Percentiles rank a stretch among this genome's conserved stretches.
Conservation (phyloP, 148 eudicot species). For the Rhododendron molle region DNA sequence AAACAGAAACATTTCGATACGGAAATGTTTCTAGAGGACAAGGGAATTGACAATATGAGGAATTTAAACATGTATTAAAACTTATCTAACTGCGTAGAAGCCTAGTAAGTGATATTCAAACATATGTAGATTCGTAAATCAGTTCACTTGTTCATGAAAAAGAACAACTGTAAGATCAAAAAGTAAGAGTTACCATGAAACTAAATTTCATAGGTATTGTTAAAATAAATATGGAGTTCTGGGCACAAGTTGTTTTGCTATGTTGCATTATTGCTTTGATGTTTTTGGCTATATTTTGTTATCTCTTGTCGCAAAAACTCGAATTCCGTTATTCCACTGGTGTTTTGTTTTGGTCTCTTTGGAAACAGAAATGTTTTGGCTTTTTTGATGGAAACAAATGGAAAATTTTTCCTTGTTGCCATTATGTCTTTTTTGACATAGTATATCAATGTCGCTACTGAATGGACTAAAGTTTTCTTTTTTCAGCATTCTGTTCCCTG, state of each 20-base stretch:
- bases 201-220: neutral
- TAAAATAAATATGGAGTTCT: neutral
- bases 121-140: neutral
- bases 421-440: conserved; percentile 11
- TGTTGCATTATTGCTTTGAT: conserved; percentile 1
- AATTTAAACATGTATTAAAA: neutral
- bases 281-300: conserved; percentile 10
- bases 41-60: neutral
- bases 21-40: neutral
- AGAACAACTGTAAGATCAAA: neutral
- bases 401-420: neutral
- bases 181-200: neutral
- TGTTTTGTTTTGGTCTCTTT: neutral
- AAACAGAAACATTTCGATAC: neutral
- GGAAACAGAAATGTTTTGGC: neutral
- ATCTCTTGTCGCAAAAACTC: neutral
- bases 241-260: neutral
- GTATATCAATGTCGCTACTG: neutral
- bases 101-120: neutral
- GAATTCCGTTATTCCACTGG: neutral
- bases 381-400: neutral
- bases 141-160: neutral
- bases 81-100: neutral
- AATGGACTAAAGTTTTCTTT: neutral
- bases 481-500: neutral